phyloP scores from a whole-genome alignment of 495 filamentous ascomycete genomes.

The Acidomyces sp. region DNA sequence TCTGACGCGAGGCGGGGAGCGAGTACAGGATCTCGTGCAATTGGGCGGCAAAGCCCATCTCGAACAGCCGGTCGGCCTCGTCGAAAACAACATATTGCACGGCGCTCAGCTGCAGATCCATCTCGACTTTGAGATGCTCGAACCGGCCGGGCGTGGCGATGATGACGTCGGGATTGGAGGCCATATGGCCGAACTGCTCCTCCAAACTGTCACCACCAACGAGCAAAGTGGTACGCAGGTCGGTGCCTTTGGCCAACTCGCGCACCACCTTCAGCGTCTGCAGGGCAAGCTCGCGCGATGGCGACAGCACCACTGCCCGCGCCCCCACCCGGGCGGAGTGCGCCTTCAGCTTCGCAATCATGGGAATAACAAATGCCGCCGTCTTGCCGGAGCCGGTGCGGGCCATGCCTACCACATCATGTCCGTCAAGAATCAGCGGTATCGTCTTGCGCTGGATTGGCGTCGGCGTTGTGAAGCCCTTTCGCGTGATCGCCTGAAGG shows the following conservation, averaged over 20 bases:
- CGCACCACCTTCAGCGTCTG: conserved; percentile 95
- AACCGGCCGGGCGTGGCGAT: conserved; percentile 95
- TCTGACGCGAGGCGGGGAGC: conserved; percentile 71
- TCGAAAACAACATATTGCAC: conserved; percentile 91
- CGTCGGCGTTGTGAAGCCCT: conserved; percentile 90
- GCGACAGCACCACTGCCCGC: conserved; percentile 74
- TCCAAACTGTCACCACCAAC: conserved; percentile 93
- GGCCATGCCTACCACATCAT: conserved; percentile 96
- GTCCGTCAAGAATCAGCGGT: conserved; percentile 71
- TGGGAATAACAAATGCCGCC: conserved; percentile 91
- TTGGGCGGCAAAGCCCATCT: conserved; percentile 94
- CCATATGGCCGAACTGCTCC: conserved; percentile 89
- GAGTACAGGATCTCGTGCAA: conserved; percentile 86
- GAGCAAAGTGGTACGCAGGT: conserved; percentile 73
- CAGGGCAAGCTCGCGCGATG: conserved; percentile 80
- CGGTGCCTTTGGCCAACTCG: conserved; percentile 79
- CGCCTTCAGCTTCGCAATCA: conserved; percentile 87
- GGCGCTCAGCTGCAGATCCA: conserved; percentile 74
- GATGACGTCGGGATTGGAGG: conserved; percentile 85
- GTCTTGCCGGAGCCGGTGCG: conserved; percentile 95
- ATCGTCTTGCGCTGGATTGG: conserved; percentile 97
- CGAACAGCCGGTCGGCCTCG: conserved; percentile 90
- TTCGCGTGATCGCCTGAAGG: conserved; percentile 76
- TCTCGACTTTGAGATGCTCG: conserved; percentile 88
- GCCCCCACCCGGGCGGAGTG: conserved; percentile 78